Conservation (phyloP, 73 alveolate genomes). For the Uronychia setigera region DNA sequence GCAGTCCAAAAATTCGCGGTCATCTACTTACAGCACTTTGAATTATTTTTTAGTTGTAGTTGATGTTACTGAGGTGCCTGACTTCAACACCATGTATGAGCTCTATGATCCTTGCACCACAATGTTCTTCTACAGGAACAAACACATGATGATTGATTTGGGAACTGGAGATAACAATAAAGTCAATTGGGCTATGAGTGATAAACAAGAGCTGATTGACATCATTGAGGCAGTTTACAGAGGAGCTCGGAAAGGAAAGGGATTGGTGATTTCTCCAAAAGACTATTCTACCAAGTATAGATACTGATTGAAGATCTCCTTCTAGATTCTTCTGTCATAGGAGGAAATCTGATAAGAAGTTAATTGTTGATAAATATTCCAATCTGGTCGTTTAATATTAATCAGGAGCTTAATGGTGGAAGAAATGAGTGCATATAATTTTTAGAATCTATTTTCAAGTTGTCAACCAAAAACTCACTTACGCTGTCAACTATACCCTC, state of each 20-base stretch:
- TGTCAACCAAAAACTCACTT: too few species aligned
- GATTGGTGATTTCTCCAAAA: conserved; percentile 93
- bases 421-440: too few species aligned
- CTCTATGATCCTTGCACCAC: conserved; percentile 98
- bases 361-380: too few species aligned
- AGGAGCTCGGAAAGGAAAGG: conserved; percentile 98
- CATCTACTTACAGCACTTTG: too few species aligned
- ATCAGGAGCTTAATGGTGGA: too few species aligned
- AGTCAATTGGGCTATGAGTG: conserved; percentile 97
- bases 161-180: conserved; percentile 99
- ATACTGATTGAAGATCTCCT: conserved; percentile 78
- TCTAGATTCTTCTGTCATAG: too few species aligned
- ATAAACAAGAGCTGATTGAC: conserved; percentile 97
- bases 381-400: too few species aligned
- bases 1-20: conserved; percentile 96
- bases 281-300: conserved; percentile 89
- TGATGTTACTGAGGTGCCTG: conserved; percentile 98
- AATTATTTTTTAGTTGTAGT: too few species aligned
- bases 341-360: too few species aligned
- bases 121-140: conserved; percentile 99
- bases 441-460: too few species aligned
- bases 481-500: too few species aligned
- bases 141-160: conserved; percentile 98
- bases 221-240: conserved; percentile 91
- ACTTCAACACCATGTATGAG: conserved; percentile 99